Evolutionary conservation across 768 basidiomycete genomes (phyloP).

Genomic region (Phlebiopsis flavidoalba): DNA sequence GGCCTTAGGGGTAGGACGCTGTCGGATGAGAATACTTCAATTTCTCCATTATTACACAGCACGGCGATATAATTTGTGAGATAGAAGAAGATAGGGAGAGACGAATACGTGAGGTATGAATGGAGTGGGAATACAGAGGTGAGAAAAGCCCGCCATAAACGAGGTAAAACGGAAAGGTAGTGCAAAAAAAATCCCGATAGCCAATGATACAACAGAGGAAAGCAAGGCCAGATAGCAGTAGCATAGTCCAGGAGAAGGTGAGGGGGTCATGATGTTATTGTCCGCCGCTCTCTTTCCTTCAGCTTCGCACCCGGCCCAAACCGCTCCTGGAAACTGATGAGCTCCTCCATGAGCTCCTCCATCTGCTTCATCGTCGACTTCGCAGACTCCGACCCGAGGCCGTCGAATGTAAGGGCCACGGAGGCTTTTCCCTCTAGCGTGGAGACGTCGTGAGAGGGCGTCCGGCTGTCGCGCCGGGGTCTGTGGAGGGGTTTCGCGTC

Average conservation of each 20-base stretch:
- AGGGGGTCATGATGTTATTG: conserved; percentile 20
- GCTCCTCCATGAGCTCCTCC: conserved; percentile 88
- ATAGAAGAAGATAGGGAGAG: neutral
- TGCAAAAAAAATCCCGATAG: neutral
- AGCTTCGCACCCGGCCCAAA: conserved; percentile 59
- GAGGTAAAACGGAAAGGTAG: neutral
- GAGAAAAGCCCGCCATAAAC: neutral
- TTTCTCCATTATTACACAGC: too few relatives aligned
- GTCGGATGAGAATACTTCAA: too few relatives aligned
- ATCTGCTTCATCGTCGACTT: conserved; percentile 70
- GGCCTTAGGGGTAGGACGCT: too few relatives aligned
- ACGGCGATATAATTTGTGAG: neutral
- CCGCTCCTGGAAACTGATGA: conserved; percentile 83
- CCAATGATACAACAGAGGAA: conserved; percentile 10
- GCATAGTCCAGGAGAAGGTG: neutral
- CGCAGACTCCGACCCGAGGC: conserved; percentile 13
- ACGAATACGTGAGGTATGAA: neutral
- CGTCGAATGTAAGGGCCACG: neutral
- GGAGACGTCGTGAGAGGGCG: neutral
- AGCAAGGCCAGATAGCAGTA: neutral
- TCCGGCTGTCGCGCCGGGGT: neutral
- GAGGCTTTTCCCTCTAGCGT: neutral
- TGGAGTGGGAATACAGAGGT: neutral
- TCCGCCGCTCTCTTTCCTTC: conserved; percentile 31
- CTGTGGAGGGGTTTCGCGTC: neutral